Percentiles rank a stretch among this genome's conserved stretches.
phyloP scores from a whole-genome alignment of 352 stramenopile species.

The Phytopythium kandeliae region DNA sequence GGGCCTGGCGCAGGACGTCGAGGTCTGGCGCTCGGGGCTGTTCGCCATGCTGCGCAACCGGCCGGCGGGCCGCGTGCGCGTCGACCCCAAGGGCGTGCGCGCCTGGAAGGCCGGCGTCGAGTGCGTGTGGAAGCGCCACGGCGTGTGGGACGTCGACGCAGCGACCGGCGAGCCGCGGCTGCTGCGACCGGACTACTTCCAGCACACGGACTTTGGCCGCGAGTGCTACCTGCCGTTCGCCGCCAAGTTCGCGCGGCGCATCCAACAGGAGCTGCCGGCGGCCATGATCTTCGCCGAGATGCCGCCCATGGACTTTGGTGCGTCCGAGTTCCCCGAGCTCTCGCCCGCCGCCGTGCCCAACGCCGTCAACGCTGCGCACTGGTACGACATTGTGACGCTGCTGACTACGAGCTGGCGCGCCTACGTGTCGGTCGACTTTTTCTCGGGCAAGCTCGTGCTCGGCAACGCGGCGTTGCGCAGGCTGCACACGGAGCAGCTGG shows the following conservation, averaged over 20 bases:
- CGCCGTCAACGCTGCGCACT: conserved; percentile 33
- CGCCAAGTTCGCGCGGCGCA: conserved; percentile 9
- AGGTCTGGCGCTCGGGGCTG: conserved; percentile 16
- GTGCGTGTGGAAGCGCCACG: conserved; percentile 28
- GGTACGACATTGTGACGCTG: conserved; percentile 51
- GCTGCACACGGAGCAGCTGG: conserved; percentile 10
- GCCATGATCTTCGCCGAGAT: conserved; percentile 31
- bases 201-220: conserved; percentile 17
- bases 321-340: conserved; percentile 13
- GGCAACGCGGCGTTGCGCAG: conserved; percentile 11
- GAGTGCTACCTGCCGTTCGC: conserved; percentile 33
- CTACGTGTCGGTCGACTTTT: conserved; percentile 23
- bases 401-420: conserved; percentile 24
- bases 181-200: conserved; percentile 24
- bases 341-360: conserved; percentile 6
- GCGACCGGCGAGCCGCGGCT: conserved; percentile 11
- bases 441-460: conserved; percentile 16
- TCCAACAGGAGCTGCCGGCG: conserved; percentile 16
- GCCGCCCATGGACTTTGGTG: conserved; percentile 20
- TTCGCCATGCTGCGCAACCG: conserved; percentile 7
- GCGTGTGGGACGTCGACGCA: conserved; percentile 21
- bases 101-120: conserved; percentile 20
- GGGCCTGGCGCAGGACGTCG: conserved; percentile 15
- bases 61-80: neutral
- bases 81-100: conserved; percentile 17